These are phyloP conservation scores for Nectriaceae sp. DNA, from an alignment of 2,329 filamentous ascomycete species.

Conservation along the genomic window DNA sequence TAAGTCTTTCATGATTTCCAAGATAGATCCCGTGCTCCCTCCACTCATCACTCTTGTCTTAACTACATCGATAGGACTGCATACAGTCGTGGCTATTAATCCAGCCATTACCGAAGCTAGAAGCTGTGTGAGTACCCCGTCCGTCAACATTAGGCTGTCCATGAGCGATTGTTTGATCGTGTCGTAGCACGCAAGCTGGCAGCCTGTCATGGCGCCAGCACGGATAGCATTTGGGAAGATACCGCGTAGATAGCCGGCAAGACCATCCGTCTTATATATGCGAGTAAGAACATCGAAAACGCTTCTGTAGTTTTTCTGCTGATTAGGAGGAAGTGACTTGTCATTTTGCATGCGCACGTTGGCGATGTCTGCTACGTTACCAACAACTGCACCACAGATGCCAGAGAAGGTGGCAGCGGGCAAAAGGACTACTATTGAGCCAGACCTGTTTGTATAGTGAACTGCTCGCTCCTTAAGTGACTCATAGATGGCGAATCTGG, in stretches of 20 bases:
- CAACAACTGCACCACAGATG: neutral
- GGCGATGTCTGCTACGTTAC: slow-evolving; percentile 3
- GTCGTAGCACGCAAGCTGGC: slow-evolving; percentile 8
- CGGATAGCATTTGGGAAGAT: slow-evolving; percentile 1
- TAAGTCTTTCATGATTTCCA: neutral
- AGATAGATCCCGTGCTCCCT: neutral
- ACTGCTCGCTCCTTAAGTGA: slow-evolving; percentile 1
- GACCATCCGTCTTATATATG: neutral
- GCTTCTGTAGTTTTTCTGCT: slow-evolving; percentile 1
- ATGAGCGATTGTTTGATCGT: slow-evolving; percentile 1
- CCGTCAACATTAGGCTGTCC: neutral
- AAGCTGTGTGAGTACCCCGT: neutral
- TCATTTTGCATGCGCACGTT: slow-evolving; percentile 8
- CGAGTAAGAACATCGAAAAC: neutral
- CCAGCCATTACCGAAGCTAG: neutral
- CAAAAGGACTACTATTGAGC: too few relatives aligned
- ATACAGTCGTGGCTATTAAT: slow-evolving; percentile 4
- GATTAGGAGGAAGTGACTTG: neutral
- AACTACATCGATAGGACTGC: slow-evolving; percentile 1
- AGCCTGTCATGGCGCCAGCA: slow-evolving; percentile 6
- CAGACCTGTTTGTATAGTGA: neutral
- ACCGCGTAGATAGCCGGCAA: neutral
- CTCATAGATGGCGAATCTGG: slow-evolving; percentile 3
- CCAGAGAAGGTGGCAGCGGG: neutral
- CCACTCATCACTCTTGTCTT: slow-evolving; percentile 4